Base-by-base conservation (phyloP, 805 yeast genomes). In the Lachancea mirantina region DNA sequence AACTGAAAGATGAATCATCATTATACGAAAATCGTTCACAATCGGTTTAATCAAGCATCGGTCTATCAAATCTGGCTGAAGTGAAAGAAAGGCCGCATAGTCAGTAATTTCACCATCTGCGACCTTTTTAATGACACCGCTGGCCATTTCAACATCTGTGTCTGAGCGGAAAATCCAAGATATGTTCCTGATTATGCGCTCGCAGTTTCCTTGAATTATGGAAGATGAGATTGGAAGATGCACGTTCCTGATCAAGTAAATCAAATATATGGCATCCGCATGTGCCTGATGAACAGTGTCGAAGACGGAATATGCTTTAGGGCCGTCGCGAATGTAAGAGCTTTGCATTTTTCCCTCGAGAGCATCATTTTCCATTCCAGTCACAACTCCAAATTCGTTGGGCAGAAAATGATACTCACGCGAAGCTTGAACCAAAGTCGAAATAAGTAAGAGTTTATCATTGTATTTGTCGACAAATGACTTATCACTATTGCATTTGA, bases 231-330 rank as follows among this genome's bases (percentile, higher is more conserved):
- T 13, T 7, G 38, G 28, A 13, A 34, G 18, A n/a, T 27, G 14
- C 14, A 34, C n/a, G 14, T 30, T 22, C 9, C 21, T 30, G 19
- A 35, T 16, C 11, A 34, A 24, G 14, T 26, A 36, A 9, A 32
- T 24, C n/a, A 33, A 14, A 11, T 57, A 14, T 55, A 50, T 8
- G 52, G 61, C 35, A 58, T 55, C 42, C 45, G 59, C 57, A 38
- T 65, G 69, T 1, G 49, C 29, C 15, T 52, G 58, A 16, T 54
- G 57, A 10, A 45, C 40, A 16, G 54, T 27, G 25, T 54, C 59
- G 36, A 45, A 54, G 43, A 55, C 44, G 0, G 57, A 52, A 26
- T 33, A 54, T 0, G 40, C 46, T 1, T 26, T 22, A 6, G 32
- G 39, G 8, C 25, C 8, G 24, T 38, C 15, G 36, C 28, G 32